Evolutionary conservation across 148 eudicot genomes (phyloP).

Genomic region (Spergularia bocconei): DNA sequence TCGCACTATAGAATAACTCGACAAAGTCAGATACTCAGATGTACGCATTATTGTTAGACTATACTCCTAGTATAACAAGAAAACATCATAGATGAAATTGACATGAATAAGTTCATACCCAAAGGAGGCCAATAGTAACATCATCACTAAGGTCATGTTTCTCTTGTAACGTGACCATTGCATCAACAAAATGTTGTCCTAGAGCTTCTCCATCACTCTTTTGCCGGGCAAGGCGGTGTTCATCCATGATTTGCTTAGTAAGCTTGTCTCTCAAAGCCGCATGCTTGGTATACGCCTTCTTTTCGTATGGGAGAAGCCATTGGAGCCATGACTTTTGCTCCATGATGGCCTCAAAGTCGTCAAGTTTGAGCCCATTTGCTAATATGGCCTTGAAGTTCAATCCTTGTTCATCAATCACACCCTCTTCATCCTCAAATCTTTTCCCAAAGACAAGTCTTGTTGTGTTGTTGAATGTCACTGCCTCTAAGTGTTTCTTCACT

Average conservation of each 20-base stretch:
- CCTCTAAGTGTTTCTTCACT: slow-evolving; percentile 32
- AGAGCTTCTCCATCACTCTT: slow-evolving; percentile 21
- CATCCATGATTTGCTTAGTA: slow-evolving; percentile 28
- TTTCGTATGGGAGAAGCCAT: slow-evolving; percentile 24
- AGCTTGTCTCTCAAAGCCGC: slow-evolving; percentile 20
- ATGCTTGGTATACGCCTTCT: slow-evolving; percentile 23
- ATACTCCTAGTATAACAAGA: too few species aligned
- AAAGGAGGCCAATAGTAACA: slow-evolving; percentile 33
- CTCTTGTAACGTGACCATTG: slow-evolving; percentile 32
- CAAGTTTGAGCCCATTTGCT: slow-evolving; percentile 28
- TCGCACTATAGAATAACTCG: too few species aligned
- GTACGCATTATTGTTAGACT: too few species aligned
- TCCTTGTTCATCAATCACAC: slow-evolving; percentile 28
- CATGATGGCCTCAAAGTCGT: slow-evolving; percentile 22
- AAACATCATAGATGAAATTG: background rate
- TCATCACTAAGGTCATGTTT: slow-evolving; percentile 40
- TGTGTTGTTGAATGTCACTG: slow-evolving; percentile 42
- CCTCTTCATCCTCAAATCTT: slow-evolving; percentile 26
- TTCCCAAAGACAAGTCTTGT: slow-evolving; percentile 45
- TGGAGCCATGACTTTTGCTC: slow-evolving; percentile 34
- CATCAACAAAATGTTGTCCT: slow-evolving; percentile 37
- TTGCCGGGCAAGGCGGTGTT: slow-evolving; percentile 22
- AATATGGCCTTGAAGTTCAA: slow-evolving; percentile 29
- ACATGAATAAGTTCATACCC: slow-evolving; percentile 26
- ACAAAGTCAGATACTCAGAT: too few species aligned